Base-by-base conservation (phyloP, 2,329 filamentous ascomycete genomes). In the Paraphoma chrysanthemicola region DNA sequence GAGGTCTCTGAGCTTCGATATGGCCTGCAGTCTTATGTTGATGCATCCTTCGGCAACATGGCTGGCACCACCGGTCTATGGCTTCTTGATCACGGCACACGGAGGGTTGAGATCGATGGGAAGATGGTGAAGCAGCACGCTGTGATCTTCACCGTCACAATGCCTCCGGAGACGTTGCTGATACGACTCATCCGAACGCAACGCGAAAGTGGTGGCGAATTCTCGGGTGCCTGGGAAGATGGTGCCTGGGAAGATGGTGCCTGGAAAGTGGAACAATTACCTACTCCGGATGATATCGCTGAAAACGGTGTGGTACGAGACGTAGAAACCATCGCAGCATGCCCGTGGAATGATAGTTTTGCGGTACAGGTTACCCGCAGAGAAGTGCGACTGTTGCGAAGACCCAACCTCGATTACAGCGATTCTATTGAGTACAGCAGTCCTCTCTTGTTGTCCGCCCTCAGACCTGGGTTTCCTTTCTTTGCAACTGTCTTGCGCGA, bases 1-100 rank as follows among this genome's bases (percentile, higher is more conserved):
- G 57, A 75, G 4, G 65, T 83, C 1, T 77, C 79, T 1, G 80
- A 82, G 59, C 63, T 82, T 16, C 66, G 80, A 38, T 50, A 60
- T 36, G 81, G 81, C 3, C 43, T 80, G 14, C 75, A 80, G 46
- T 79, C 79, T 9, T 48, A 75, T 11, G 63, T 73, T 0, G 70
- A 73, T 38, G 59, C 66, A 38, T 65, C 56, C 44, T 68, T 68
- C 29, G 70, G 68, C n/a, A 66, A 64, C 6, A 66, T 77, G 51
- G 64, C 63, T 36, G 75, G 74, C 6, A 71, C 69, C 46, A 75
- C 70, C 6, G 70, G 73, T 11, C 44, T 80, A 0, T 82, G 78
- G 78, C 62, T 75, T 1, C 42, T 81, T 2, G 67, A 73, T 45
- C 49, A 71, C 44, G 69, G 68, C 28, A 67, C 60, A 28, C 63